Evolutionary conservation across 345 rosid species (phyloP), one percentile per base, ranked within the genome.

Genomic region (Eucalyptus regnans): DNA sequence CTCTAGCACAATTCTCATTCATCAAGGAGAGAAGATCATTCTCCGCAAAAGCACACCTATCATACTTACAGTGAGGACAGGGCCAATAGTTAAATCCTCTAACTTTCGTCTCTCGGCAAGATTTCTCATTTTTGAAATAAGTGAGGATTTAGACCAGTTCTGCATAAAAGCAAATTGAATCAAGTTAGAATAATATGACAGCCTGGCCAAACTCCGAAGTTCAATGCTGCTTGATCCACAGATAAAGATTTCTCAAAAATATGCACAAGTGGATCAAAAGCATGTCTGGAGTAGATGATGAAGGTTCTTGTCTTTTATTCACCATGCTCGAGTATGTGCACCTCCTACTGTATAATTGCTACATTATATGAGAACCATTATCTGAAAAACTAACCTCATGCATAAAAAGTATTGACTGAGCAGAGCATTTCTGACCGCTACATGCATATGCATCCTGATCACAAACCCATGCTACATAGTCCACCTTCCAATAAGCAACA

Each of bases 371-470:
- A 87, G 41, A 87, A 68, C 27, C 31, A 22, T 60, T 22, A 56
- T 33, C 89, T 13, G 85, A 46, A 68, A 54, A 25, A 90, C 96
- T 43, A 89, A 98, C 99, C 99, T 97, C 99, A 48, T 98, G 99
- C 91, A 97, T 93, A 94, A 98, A 98, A 80, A 98, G 93, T 80
- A 98, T 95, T 51, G 99, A 98, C 88, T 98, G 99, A 80, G 98
- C 99, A 87, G 98, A 97, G 92, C 99, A 97, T 91, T 98, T 98
- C 93, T 98, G 99, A 88, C 99, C 99, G 88, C 99, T 98, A 91
- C 99, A 97, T 16, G 99, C 99, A 89, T 97, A 98, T 17, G 99
- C 99, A 93, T 98, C 99, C 93, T 98, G 99, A 90, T 98, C 99
- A 89, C 98, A 98, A 29, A 94, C 95, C 99, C 99, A 98, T 48